Percentiles rank a stretch among this genome's conserved stretches.
Conservation (phyloP, 2,329 filamentous ascomycete genomes). For the Acrocalymma vagum region DNA sequence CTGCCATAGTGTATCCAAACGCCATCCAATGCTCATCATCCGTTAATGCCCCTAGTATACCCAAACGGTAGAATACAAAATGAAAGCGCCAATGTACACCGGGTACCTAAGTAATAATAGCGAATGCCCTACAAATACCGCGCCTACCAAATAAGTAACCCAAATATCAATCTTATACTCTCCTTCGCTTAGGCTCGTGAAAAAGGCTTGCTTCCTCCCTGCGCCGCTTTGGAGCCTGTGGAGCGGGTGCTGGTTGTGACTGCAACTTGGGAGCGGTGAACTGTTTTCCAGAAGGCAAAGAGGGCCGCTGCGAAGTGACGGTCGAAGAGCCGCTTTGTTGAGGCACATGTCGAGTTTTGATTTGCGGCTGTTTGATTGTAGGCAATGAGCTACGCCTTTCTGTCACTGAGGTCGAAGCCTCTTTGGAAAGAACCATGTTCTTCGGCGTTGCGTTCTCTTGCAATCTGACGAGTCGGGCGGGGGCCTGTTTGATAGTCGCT, state of each 20-base stretch:
- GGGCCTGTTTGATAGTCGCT: conserved; percentile 32
- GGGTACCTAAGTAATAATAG: too few relatives aligned
- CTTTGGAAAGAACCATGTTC: conserved; percentile 34
- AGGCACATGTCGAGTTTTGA: conserved; percentile 30
- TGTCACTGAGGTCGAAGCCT: conserved; percentile 31
- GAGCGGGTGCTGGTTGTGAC: conserved; percentile 16
- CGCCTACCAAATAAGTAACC: too few relatives aligned
- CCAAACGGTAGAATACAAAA: too few relatives aligned
- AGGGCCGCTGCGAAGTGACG: conserved; percentile 24
- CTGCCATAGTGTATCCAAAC: too few relatives aligned
- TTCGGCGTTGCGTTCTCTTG: conserved; percentile 33
- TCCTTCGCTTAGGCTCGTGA: conserved; percentile 24
- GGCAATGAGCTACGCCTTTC: conserved; percentile 13
- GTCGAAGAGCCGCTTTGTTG: conserved; percentile 14
- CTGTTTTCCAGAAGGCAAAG: conserved; percentile 36
- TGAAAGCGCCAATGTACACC: too few relatives aligned
- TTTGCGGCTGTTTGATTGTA: conserved; percentile 22
- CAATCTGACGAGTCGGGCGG: conserved; percentile 41
- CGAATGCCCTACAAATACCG: too few relatives aligned
- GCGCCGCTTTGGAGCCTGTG: conserved; percentile 24
- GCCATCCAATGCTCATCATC: too few relatives aligned
- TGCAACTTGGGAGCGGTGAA: conserved; percentile 38
- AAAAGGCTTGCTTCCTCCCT: conserved; percentile 29
- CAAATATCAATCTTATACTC: conserved; percentile 8
- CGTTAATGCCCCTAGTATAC: too few relatives aligned